Base-by-base conservation (phyloP, 169 alveolate genomes). In the Plasmodium vinckei region DNA sequence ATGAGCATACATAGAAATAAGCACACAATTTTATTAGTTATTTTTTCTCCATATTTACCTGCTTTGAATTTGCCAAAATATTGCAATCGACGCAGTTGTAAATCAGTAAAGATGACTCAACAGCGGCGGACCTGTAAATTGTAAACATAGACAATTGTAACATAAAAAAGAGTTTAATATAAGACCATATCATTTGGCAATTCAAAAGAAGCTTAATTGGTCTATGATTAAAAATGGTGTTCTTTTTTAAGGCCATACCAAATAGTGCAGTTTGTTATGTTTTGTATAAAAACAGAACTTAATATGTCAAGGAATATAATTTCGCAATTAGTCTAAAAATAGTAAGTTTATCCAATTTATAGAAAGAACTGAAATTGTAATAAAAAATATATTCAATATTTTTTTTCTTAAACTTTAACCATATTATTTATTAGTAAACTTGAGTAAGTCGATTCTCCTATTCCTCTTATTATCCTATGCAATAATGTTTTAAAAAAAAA, bases 281-380 rank as follows among this genome's bases (percentile, higher is more conserved):
- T 82, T 19, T 61, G 90, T 67, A 82, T 82, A 53, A 82, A 57
- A 27, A 82, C 90, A 25, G 90, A 82, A 44, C 90, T 69, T 82
- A 82, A n/a, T 21, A 82, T 53, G 46, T 82, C 84, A 47, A 82
- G 90, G 23, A 82, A n/a, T 53, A 82, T 70, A 65, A 82, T 64
- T 82, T 82, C 90, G 33, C 90, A 82, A 60, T 82, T 65, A 17
- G 13, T 51, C 90, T 82, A 44, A 39, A 21, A 47, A 75, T 65
- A 65, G 27, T 19, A 46, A 61, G 47, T 27, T 23, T 7, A 33
- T 4, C 0, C 7, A 6, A 33, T 33, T 33, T 33, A 33, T 3
- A 33, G 21, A 5, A 15, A 5, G 49, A 17, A 27, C 23, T 13
- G 0, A 10, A 44, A 44, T 4, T 21, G 47, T 6, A 51, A 65